Conservation (phyloP, 1,284 basidiomycete genomes). For the Lentinus polychrous region DNA sequence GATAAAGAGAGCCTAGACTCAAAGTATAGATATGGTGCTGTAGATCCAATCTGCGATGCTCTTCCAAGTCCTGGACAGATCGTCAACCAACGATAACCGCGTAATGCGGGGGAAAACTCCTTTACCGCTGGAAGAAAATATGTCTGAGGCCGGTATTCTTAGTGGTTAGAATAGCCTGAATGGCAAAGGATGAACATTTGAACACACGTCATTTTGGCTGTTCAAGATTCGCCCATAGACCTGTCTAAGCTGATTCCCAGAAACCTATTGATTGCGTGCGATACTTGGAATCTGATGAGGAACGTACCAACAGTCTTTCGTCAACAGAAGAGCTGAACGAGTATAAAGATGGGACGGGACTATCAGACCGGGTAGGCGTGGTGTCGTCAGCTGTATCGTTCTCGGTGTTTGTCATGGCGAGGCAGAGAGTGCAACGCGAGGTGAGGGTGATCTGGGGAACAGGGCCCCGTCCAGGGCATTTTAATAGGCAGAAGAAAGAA, state of each 20-base stretch:
- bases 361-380: slow-evolving; percentile 14
- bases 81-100: neutral
- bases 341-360: slow-evolving; percentile 28
- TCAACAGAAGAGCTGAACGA: slow-evolving; percentile 28
- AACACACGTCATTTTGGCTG: slow-evolving; percentile 27
- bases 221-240: slow-evolving; percentile 27
- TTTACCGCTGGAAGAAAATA: slow-evolving; percentile 26
- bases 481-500: too few relatives aligned
- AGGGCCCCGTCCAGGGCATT: too few relatives aligned
- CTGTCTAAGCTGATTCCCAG: slow-evolving; percentile 23
- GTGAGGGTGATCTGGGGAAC: too few relatives aligned
- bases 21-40: slow-evolving; percentile 28
- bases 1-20: slow-evolving; percentile 23
- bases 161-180: too few relatives aligned
- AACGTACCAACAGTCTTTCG: slow-evolving; percentile 22
- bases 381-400: slow-evolving; percentile 12
- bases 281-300: neutral
- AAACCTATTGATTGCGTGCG: neutral
- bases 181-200: too few relatives aligned
- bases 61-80: slow-evolving; percentile 30
- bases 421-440: too few relatives aligned
- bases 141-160: slow-evolving; percentile 13
- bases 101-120: neutral
- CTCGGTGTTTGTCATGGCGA: slow-evolving; percentile 4
- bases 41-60: slow-evolving; percentile 28